A percentile compares a stretch with the other conserved stretches of the same genome.
Evolutionary conservation across 2,329 filamentous ascomycete species (phyloP).

Genomic region (Cladophialophora psammophila): DNA sequence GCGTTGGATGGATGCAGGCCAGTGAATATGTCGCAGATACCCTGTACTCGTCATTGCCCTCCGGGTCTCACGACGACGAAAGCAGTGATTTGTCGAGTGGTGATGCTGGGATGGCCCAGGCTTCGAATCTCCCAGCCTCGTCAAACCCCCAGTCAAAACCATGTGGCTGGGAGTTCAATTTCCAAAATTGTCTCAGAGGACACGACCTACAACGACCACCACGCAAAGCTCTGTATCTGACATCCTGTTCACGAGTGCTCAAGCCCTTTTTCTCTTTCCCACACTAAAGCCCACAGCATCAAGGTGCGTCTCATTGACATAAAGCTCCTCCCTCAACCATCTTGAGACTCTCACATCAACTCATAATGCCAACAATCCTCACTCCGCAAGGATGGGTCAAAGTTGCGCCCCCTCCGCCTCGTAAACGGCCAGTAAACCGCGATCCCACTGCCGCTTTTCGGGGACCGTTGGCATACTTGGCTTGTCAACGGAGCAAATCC

Average conservation of each 20-base stretch:
- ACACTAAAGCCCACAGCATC: slow-evolving; percentile 3
- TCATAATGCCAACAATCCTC: slow-evolving; percentile 34
- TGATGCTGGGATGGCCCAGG: background rate
- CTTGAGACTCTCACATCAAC: background rate
- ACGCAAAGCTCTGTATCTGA: background rate
- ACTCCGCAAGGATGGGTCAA: slow-evolving; percentile 38
- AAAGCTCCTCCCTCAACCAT: background rate
- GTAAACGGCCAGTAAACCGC: slow-evolving; percentile 13
- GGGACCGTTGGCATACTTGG: slow-evolving; percentile 33
- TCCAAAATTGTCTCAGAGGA: slow-evolving; percentile 15
- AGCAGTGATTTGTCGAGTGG: background rate
- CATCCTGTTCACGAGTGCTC: background rate
- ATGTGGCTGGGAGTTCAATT: slow-evolving; percentile 11
- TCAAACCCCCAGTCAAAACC: slow-evolving; percentile 1
- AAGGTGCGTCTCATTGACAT: slow-evolving; percentile 1
- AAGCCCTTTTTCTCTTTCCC: background rate
- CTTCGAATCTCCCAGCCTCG: slow-evolving; percentile 22
- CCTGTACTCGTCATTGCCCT: background rate
- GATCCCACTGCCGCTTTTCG: slow-evolving; percentile 26
- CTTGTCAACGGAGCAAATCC: slow-evolving; percentile 28
- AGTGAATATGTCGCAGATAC: background rate
- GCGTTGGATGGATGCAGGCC: background rate
- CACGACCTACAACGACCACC: background rate
- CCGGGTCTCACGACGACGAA: background rate
- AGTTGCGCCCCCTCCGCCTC: slow-evolving; percentile 27